These are phyloP conservation scores for Epicoccum nigrum DNA, from an alignment of 2,329 filamentous ascomycete genomes.

Conservation along the genomic window DNA sequence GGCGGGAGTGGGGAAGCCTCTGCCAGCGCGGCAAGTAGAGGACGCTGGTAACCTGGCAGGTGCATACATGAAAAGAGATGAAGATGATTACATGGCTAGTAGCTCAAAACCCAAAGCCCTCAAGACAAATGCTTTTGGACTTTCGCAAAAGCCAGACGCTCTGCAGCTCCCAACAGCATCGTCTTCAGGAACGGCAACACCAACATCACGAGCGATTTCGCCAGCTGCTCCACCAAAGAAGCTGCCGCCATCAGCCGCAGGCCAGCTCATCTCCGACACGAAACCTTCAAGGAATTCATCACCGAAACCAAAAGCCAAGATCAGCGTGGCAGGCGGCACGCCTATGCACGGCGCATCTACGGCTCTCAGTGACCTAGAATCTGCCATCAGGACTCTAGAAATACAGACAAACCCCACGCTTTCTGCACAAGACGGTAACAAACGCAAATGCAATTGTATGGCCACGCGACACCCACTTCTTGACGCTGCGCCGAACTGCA, in stretches of 20 bases:
- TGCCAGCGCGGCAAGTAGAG: slow-evolving; percentile 55
- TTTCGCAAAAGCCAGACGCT: slow-evolving; percentile 59
- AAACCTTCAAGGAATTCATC: slow-evolving; percentile 62
- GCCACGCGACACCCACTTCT: slow-evolving; percentile 86
- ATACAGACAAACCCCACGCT: slow-evolving; percentile 87
- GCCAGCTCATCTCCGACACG: slow-evolving; percentile 81
- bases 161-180: slow-evolving; percentile 38
- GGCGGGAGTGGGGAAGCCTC: slow-evolving; percentile 45
- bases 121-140: slow-evolving; percentile 54
- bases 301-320: slow-evolving; percentile 63
- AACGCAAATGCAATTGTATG: slow-evolving; percentile 83
- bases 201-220: slow-evolving; percentile 46
- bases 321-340: slow-evolving; percentile 75
- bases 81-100: slow-evolving; percentile 73
- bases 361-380: slow-evolving; percentile 69
- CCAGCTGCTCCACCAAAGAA: slow-evolving; percentile 57
- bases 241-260: slow-evolving; percentile 70
- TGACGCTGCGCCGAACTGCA: slow-evolving; percentile 89
- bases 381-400: slow-evolving; percentile 87
- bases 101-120: slow-evolving; percentile 46
- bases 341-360: slow-evolving; percentile 83
- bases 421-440: slow-evolving; percentile 58
- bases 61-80: slow-evolving; percentile 76
- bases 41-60: slow-evolving; percentile 69
- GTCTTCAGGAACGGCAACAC: slow-evolving; percentile 41